phyloP scores from a whole-genome alignment of 2,329 filamentous ascomycete species.

The Trichoderma simmonsii region DNA sequence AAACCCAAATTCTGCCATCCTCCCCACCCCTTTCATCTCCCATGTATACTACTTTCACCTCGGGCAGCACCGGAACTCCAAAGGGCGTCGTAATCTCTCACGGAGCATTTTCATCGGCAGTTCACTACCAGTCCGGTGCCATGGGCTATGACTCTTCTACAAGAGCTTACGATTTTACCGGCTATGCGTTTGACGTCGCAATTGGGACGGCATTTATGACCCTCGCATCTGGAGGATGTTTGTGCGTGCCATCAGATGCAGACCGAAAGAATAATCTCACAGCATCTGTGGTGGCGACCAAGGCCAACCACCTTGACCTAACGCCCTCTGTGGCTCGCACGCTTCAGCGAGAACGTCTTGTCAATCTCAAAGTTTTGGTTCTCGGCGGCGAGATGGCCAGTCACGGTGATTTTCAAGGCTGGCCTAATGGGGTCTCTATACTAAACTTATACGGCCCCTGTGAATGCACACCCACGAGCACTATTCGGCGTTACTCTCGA shows the following conservation, averaged over 20 bases:
- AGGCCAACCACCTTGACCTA: neutral
- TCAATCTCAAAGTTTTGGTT: neutral
- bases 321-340: neutral
- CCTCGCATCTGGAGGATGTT: neutral
- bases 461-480: neutral
- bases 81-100: slow-evolving; percentile 17
- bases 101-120: neutral
- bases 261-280: neutral
- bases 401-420: neutral
- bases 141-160: neutral
- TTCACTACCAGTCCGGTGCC: neutral
- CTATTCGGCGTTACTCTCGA: neutral
- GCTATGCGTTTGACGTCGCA: neutral
- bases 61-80: slow-evolving; percentile 23
- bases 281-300: neutral
- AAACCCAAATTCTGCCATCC: neutral
- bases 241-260: neutral
- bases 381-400: neutral
- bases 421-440: neutral
- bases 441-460: neutral
- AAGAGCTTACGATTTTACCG: neutral
- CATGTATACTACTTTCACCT: slow-evolving; percentile 22
- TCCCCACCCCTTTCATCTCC: neutral
- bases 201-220: neutral
- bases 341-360: neutral